Conservation (phyloP, 345 rosid genomes). For the Cochlearia excelsa region DNA sequence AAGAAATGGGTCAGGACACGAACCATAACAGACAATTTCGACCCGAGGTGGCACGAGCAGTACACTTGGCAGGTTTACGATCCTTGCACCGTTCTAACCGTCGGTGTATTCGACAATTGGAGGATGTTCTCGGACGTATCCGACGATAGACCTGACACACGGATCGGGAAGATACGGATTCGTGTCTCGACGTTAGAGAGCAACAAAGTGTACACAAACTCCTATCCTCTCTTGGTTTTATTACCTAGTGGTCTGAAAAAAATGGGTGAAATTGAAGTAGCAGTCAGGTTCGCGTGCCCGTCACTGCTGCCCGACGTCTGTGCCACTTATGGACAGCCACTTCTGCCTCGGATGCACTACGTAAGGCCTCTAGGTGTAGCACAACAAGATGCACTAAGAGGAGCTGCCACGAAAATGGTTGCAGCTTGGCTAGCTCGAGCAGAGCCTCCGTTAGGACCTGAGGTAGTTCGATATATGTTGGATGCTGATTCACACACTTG, state of each 20-base stretch:
- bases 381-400: conserved; percentile 90
- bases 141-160: conserved; percentile 55
- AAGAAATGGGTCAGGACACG: conserved; percentile 98
- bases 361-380: conserved; percentile 90
- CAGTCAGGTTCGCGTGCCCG: conserved; percentile 85
- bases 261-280: conserved; percentile 95
- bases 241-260: conserved; percentile 69
- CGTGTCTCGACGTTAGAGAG: conserved; percentile 87
- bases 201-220: conserved; percentile 81
- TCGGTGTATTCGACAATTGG: conserved; percentile 91
- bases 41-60: conserved; percentile 98
- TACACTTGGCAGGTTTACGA: conserved; percentile 99
- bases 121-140: conserved; percentile 64
- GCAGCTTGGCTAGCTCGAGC: conserved; percentile 79
- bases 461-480: conserved; percentile 87
- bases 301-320: conserved; percentile 75
- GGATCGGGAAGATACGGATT: conserved; percentile 79
- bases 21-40: conserved; percentile 81
- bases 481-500: conserved; percentile 93
- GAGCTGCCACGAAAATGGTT: conserved; percentile 86
- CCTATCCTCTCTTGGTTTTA: conserved; percentile 73
- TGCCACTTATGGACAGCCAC: conserved; percentile 70
- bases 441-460: conserved; percentile 82
- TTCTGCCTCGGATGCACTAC: conserved; percentile 92
- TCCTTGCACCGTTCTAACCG: conserved; percentile 81